A percentile compares a stretch with the other conserved stretches of the same genome.
phyloP scores from a whole-genome alignment of 139 green algal species.

The Closterium sp. region DNA sequence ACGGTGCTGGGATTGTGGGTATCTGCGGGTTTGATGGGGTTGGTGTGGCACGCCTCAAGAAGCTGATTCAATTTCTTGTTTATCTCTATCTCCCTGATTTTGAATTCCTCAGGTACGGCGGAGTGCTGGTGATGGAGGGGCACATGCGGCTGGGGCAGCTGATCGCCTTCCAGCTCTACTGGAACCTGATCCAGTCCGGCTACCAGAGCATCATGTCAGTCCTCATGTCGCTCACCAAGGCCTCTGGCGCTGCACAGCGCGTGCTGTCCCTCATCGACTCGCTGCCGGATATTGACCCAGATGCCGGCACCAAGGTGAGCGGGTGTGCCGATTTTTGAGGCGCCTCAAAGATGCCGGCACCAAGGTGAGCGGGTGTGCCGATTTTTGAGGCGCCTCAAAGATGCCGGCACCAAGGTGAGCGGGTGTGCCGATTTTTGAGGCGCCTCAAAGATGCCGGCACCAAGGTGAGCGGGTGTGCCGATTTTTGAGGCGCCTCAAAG shows the following conservation, averaged over 20 bases:
- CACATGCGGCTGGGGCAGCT: constrained; percentile 45
- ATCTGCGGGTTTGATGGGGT: neutral
- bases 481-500: no score
- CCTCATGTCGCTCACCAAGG: constrained; percentile 56
- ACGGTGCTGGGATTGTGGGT: neutral
- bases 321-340: no score
- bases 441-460: no score
- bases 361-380: no score
- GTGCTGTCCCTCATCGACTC: constrained; percentile 57
- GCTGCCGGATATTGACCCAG: constrained; percentile 44
- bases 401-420: constrained; percentile 51
- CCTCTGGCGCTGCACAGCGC: constrained; percentile 52
- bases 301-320: constrained; percentile 40
- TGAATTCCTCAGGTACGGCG: constrained; percentile 43
- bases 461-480: no score
- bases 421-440: no score
- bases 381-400: no score
- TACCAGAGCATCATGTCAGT: constrained; percentile 53
- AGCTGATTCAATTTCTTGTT: neutral
- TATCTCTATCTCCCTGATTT: neutral
- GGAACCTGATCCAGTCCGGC: constrained; percentile 50
- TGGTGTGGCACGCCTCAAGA: neutral
- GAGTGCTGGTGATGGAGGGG: constrained; percentile 45
- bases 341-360: no score
- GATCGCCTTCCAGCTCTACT: constrained; percentile 59